phyloP scores from a whole-genome alignment of 305 asterid genomes.

The Solanum hybrid region DNA sequence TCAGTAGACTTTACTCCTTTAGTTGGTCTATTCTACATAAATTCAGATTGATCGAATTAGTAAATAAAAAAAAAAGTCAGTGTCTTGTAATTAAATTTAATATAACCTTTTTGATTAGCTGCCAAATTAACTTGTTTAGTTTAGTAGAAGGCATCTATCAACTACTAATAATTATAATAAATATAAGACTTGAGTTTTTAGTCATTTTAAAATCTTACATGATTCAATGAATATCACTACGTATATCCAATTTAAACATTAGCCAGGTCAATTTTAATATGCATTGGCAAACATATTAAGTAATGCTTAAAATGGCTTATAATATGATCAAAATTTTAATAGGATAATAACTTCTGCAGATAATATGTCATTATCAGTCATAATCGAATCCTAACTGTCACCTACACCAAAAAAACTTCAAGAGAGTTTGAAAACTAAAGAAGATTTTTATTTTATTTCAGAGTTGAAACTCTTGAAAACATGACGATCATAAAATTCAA shows the following conservation, averaged over 20 bases:
- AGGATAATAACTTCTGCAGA: background rate
- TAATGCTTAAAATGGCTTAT: background rate
- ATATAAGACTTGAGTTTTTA: background rate
- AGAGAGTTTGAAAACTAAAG: background rate
- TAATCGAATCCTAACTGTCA: background rate
- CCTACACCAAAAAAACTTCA: background rate
- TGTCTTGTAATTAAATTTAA: background rate
- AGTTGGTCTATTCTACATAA: background rate
- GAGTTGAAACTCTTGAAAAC: background rate
- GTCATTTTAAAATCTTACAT: background rate
- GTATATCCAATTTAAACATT: background rate
- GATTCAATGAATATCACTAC: background rate
- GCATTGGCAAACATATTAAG: background rate
- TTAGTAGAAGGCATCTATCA: background rate
- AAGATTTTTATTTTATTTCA: background rate
- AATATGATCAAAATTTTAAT: background rate
- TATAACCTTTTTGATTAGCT: background rate
- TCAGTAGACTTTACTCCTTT: background rate
- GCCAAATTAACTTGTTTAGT: background rate
- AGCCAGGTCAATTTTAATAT: background rate
- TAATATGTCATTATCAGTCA: background rate
- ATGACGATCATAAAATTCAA: background rate
- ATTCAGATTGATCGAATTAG: background rate
- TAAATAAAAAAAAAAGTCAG: background rate
- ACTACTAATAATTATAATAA: background rate